These are phyloP conservation scores for Croton laevigatus DNA, from an alignment of 441 rosid genomes.

Conservation along the genomic window DNA sequence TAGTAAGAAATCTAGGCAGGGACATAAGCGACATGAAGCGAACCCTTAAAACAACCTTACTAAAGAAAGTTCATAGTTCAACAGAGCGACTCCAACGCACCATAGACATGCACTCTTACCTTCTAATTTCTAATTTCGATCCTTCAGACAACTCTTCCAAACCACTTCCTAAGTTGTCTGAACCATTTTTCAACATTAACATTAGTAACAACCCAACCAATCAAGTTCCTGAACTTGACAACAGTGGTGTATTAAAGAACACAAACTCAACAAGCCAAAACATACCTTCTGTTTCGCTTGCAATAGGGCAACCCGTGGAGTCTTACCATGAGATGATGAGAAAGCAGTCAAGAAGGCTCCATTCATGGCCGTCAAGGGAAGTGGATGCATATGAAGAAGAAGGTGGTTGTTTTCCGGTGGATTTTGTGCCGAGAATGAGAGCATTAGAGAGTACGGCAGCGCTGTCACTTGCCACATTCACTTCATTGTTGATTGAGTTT, in stretches of 20 bases:
- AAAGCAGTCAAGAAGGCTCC: constrained; percentile 50
- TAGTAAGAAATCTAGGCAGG: constrained; percentile 47
- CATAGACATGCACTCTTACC: constrained; percentile 50
- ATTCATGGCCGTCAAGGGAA: constrained; percentile 57
- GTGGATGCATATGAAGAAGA: constrained; percentile 53
- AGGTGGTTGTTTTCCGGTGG: constrained; percentile 23
- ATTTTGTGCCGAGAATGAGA: constrained; percentile 44
- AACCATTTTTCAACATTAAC: constrained; percentile 20
- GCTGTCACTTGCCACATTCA: constrained; percentile 50
- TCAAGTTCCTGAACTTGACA: constrained; percentile 23
- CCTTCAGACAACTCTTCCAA: constrained; percentile 31
- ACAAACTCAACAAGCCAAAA: constrained; percentile 9
- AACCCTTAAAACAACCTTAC: constrained; percentile 33
- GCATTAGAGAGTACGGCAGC: constrained; percentile 60
- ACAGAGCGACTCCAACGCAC: constrained; percentile 47
- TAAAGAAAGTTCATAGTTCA: constrained; percentile 51
- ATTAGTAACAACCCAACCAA: constrained; percentile 11
- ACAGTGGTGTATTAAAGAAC: constrained; percentile 21
- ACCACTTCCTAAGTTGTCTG: constrained; percentile 30
- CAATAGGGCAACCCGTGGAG: constrained; percentile 30
- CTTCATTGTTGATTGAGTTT: constrained; percentile 64
- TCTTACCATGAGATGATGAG: constrained; percentile 58
- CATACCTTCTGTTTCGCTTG: constrained; percentile 13
- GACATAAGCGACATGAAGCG: constrained; percentile 47
- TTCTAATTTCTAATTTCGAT: constrained; percentile 34